phyloP scores from a whole-genome alignment of 176 grass and related monocot genomes.

The Aegilops umbellulata region DNA sequence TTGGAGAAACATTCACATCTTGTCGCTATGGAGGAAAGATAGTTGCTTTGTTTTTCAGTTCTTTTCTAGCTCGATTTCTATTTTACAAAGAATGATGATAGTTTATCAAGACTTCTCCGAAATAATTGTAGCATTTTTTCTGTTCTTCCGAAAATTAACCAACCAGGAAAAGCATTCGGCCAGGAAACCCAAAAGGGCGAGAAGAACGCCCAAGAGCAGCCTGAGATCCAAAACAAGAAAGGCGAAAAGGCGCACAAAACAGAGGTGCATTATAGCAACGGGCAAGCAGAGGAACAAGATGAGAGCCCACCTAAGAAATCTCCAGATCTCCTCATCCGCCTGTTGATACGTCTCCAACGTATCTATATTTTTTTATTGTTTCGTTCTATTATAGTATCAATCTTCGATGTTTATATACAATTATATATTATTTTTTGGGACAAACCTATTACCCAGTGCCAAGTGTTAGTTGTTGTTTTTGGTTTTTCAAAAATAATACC shows the following conservation, averaged over 20 bases:
- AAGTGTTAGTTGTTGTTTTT: too few species aligned
- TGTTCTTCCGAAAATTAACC: not conserved
- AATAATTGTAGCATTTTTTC: not conserved
- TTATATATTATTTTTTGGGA: too few species aligned
- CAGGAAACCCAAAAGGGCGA: conserved; percentile 1
- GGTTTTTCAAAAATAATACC: too few species aligned
- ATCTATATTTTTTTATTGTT: too few species aligned
- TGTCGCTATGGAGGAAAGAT: not conserved
- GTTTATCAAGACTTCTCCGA: not conserved
- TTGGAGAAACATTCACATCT: conserved; percentile 26
- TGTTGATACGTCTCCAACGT: not conserved
- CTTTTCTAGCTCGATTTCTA: not conserved
- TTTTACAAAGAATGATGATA: not conserved
- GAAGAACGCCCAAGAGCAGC: not conserved
- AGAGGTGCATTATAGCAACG: conserved; percentile 4
- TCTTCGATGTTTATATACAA: too few species aligned
- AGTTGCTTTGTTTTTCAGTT: not conserved
- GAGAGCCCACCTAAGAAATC: conserved; percentile 6
- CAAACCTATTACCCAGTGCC: too few species aligned
- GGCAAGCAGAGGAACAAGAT: not conserved
- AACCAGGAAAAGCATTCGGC: not conserved
- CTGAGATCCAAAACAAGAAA: conserved; percentile 31
- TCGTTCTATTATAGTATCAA: too few species aligned
- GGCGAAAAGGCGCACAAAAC: not conserved
- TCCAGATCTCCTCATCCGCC: conserved; percentile 10